Conservation (phyloP, 192 early-diverging fungal genomes). For the Entomortierella parvispora region DNA sequence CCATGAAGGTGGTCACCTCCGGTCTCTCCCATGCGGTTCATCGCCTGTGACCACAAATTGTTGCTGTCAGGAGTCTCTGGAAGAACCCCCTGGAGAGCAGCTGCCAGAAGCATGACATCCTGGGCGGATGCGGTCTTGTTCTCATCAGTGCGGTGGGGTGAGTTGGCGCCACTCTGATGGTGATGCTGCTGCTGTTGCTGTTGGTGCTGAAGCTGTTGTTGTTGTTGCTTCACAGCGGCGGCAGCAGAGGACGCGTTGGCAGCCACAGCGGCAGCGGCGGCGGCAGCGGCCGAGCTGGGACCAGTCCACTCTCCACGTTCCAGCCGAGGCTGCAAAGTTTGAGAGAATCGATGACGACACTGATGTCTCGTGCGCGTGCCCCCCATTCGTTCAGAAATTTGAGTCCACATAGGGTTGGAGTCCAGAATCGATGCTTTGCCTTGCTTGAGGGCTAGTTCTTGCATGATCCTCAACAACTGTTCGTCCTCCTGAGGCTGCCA, state of each 20-base stretch:
- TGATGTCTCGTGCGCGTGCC: slow-evolving; percentile 48
- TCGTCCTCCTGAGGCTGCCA: slow-evolving; percentile 51
- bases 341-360: slow-evolving; percentile 48
- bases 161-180: slow-evolving; percentile 6
- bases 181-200: background rate
- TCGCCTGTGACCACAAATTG: slow-evolving; percentile 39
- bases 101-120: slow-evolving; percentile 37
- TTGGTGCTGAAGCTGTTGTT: slow-evolving; percentile 2
- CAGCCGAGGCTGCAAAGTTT: slow-evolving; percentile 46
- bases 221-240: slow-evolving; percentile 29
- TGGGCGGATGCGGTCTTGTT: slow-evolving; percentile 24
- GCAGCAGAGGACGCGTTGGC: slow-evolving; percentile 24
- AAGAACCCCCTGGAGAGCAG: slow-evolving; percentile 39
- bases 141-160: slow-evolving; percentile 3
- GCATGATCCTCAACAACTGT: slow-evolving; percentile 39
- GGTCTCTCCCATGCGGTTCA: slow-evolving; percentile 1
- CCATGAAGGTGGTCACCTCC: background rate
- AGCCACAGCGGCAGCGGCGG: slow-evolving; percentile 40
- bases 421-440: slow-evolving; percentile 43
- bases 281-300: slow-evolving; percentile 45
- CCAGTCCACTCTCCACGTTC: slow-evolving; percentile 52
- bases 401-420: slow-evolving; percentile 51
- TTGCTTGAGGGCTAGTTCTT: slow-evolving; percentile 47
- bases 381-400: slow-evolving; percentile 49
- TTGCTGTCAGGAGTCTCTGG: slow-evolving; percentile 7